These are phyloP conservation scores for Colletotrichum lini DNA, from an alignment of 2,329 filamentous ascomycete species.

Conservation along the genomic window DNA sequence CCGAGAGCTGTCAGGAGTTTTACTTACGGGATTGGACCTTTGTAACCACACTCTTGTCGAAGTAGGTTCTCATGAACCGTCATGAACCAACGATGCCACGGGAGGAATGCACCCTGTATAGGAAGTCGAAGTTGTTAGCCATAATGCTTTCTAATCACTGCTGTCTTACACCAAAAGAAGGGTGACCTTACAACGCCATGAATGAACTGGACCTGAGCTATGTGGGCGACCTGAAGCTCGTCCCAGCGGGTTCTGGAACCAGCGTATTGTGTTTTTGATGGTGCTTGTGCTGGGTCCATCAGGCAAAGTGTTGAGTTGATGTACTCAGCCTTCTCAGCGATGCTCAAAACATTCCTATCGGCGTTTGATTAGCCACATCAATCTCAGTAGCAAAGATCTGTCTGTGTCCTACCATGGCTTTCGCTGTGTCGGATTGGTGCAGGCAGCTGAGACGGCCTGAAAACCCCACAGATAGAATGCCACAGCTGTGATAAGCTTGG, in stretches of 20 bases:
- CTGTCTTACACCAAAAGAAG: too few species aligned
- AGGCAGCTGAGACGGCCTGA: conserved; percentile 11
- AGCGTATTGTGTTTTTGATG: conserved; percentile 26
- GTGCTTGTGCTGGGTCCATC: conserved; percentile 31
- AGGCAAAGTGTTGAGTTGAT: conserved; percentile 30
- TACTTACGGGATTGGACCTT: conserved; percentile 52
- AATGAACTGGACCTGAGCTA: conserved; percentile 36
- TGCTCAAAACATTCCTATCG: conserved; percentile 22
- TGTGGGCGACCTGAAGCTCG: conserved; percentile 35
- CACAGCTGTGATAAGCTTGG: neutral
- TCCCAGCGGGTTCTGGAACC: conserved; percentile 38
- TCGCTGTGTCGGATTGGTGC: conserved; percentile 16
- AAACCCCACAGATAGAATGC: neutral
- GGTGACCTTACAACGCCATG: conserved; percentile 32
- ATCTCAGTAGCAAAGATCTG: neutral
- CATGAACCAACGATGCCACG: conserved; percentile 53
- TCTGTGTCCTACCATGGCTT: conserved; percentile 3
- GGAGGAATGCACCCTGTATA: conserved; percentile 48
- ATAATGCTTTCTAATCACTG: neutral
- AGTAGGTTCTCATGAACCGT: conserved; percentile 51
- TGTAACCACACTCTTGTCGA: conserved; percentile 50
- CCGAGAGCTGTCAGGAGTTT: conserved; percentile 40
- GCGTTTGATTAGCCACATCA: neutral
- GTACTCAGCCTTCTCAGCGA: conserved; percentile 26
- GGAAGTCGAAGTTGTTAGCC: neutral